Evolutionary conservation across 805 yeast genomes (phyloP), one percentile per base, ranked within the genome.

Genomic region (Saturnispora saitoi): DNA sequence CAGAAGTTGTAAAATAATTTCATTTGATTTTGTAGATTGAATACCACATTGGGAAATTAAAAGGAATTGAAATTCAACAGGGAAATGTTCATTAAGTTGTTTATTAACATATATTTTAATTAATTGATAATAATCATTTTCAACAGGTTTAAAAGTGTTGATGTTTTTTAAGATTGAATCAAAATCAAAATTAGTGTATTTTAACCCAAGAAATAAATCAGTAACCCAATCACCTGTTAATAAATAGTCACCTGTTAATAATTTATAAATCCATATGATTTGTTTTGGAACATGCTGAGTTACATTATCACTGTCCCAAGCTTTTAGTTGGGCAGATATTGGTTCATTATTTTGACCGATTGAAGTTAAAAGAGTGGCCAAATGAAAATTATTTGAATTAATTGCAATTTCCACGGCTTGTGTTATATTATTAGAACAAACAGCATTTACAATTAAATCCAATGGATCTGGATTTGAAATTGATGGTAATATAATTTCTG

Each of bases 271-370:
- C 54, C 80, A 78, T 14, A 77, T 59, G 19, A 86, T 63, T 3
- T 75, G 66, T 1, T 47, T 48, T 1, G 95, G 89, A 48, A 83
- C 78, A 42, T 62, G 64, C 28, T 59, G 61, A 29, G 69, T 48
- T 4, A 67, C 65, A 4, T 70, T 69, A 5, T 67, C 65, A 3
- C 70, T 67, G 29, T 62, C 62, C 97, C 97, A 90, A 34, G 75
- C 77, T 2, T 68, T 65, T 22, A 91, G 63, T 64, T 89, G 96
- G 31, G 63, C 62, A 6, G 59, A 54, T 0, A 96, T 90, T 1
- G 72, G 70, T 1, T 72, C 72, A 54, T 82, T 85, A 55, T 83
- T 82, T 0, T 93, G 81, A 31, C 86, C 95, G 7, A 84, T 61
- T 39, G 85, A 66, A 0, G 96, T 74, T 11, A 91, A 63, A 26